Percentiles rank a stretch among this genome's conserved stretches.
phyloP scores from a whole-genome alignment of 129 eudicot species.

The Lactuca sativa region DNA sequence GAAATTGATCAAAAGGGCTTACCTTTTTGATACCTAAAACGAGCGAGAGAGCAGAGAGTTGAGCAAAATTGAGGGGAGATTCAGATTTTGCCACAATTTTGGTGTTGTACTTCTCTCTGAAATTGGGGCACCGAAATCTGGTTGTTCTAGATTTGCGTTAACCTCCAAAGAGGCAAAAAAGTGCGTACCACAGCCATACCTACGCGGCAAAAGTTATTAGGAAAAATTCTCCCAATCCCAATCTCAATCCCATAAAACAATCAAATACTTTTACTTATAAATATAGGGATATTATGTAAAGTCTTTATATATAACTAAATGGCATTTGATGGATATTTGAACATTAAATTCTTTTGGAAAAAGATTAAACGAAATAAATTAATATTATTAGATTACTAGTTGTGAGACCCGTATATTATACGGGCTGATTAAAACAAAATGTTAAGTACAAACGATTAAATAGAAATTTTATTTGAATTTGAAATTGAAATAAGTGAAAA shows the following conservation, averaged over 20 bases:
- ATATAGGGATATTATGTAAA: too few relatives aligned
- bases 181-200: constrained; percentile 19
- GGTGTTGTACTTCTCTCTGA: not conserved
- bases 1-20: not conserved
- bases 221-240: not conserved
- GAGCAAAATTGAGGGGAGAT: constrained; percentile 12
- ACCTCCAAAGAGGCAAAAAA: constrained; percentile 22
- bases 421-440: too few relatives aligned
- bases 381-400: too few relatives aligned
- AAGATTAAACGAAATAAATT: not conserved
- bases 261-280: not conserved
- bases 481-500: too few relatives aligned
- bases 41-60: constrained; percentile 5
- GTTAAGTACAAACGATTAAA: too few relatives aligned
- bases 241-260: not conserved
- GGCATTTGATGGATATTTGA: not conserved
- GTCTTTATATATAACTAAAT: not conserved
- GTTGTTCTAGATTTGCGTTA: constrained; percentile 28
- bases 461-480: too few relatives aligned
- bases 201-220: constrained; percentile 34
- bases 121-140: constrained; percentile 1
- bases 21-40: constrained; percentile 19
- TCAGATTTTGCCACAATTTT: not conserved
- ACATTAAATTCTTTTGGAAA: not conserved
- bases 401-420: too few relatives aligned